Evolutionary conservation across 179 eudicot species (phyloP), one percentile per base, ranked within the genome.

Genomic region (Amaranthus tricolor): DNA sequence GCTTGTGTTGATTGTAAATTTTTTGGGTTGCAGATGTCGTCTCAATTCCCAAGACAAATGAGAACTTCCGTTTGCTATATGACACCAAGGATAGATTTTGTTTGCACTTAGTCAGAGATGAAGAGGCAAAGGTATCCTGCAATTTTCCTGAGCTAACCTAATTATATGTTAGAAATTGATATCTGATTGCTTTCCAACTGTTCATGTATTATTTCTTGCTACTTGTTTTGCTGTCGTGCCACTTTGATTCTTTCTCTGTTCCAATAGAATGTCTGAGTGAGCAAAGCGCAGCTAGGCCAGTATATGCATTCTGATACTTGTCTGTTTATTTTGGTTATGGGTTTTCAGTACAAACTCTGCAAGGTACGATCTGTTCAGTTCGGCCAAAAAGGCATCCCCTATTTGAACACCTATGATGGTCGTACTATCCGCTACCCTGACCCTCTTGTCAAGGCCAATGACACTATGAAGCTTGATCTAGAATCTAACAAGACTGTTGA

Each of bases 11-110:
- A 64, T 3, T 2, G 20, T 11, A 48, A 47, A 17, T 7, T 20
- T 2, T 72, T 57, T 60, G 40, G 1, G 16, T 66, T 56, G 5
- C 73, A 88, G 90, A 88, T 88, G 89, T 88, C 68, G 81, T 88
- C 31, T 84, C 89, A 1, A 88, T 88, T 72, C 91, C 91, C 8
- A 88, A 88, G 69, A 83, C 91, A 65, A 84, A 84, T 78, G 89
- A 85, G 74, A 86, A 80, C 67, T 84, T 89, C 76, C 93, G 90
- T 69, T 86, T 87, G 21, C 80, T 89, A 0, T 89, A 89, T 76
- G 89, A 89, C 44, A 82, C 83, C 50, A 87, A 87, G 85, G 93
- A 90, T 6, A 74, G 93, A 20, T 89, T 89, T 71, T 71, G 89
- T 12, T 82, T 87, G 16, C 89, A 87, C 82, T 85, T 88, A 0